phyloP scores from a whole-genome alignment of 768 basidiomycete species.

The Solioccasus polychromus region DNA sequence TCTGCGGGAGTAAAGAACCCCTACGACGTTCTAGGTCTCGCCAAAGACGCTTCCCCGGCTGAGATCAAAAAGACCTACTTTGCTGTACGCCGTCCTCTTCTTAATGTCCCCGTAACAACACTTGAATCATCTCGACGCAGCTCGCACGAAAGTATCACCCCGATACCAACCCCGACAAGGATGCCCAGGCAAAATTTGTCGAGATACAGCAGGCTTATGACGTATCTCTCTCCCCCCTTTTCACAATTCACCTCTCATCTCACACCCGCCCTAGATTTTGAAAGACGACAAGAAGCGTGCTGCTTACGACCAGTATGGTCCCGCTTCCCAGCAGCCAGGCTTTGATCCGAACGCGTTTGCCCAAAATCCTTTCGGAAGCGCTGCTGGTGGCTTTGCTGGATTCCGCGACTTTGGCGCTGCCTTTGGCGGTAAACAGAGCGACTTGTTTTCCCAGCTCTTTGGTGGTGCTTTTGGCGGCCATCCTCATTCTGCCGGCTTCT shows the following conservation, averaged over 20 bases:
- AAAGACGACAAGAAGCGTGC: conserved; percentile 94
- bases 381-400: conserved; percentile 59
- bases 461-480: conserved; percentile 57
- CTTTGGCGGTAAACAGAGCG: conserved; percentile 54
- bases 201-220: conserved; percentile 98
- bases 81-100: conserved; percentile 53
- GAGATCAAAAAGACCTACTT: conserved; percentile 99
- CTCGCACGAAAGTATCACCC: conserved; percentile 98
- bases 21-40: conserved; percentile 87
- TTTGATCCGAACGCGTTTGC: conserved; percentile 90
- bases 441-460: conserved; percentile 88
- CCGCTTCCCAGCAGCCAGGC: conserved; percentile 89
- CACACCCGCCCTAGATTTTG: conserved; percentile 56
- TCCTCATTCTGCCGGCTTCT: conserved; percentile 41
- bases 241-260: conserved; percentile 14
- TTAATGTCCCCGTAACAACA: conserved; percentile 10
- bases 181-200: conserved; percentile 87
- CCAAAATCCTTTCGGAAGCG: conserved; percentile 47
- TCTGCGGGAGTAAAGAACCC: conserved; percentile 71
- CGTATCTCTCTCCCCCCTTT: conserved; percentile 49
- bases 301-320: conserved; percentile 87
- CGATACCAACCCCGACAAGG: conserved; percentile 92
- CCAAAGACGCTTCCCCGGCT: conserved; percentile 72
- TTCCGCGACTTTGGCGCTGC: conserved; percentile 69
- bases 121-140: conserved; percentile 41